Base-by-base conservation (phyloP, 169 alveolate species). In the Plasmodium knowlesi region DNA sequence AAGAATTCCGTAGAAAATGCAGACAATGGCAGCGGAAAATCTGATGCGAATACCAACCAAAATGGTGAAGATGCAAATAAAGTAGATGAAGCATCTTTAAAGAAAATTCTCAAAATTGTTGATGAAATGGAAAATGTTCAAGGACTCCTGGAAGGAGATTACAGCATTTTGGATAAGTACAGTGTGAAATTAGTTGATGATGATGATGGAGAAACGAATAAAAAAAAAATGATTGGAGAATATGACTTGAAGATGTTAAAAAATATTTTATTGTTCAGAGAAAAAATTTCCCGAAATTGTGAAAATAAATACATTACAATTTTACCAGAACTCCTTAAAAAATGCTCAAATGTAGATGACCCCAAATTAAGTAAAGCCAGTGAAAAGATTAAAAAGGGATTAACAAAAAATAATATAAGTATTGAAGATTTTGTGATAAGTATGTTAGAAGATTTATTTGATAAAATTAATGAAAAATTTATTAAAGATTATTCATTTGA, bases 391-490 rank as follows among this genome's bases (percentile, higher is more conserved):
- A 32, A 86, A 86, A 57, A 53, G 19, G 81, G 43, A 53, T 50
- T 53, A 86, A 32, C 61, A 34, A 74, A 39, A n/a, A 53, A 74
- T 6, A 54, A 50, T 53, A 34, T 6, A 41, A 76, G 37, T 50
- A 46, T 50, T 43, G 79, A 32, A 86, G 93, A 86, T 6, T 73
- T 34, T 43, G 22, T 74, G 14, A 9, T 78, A 34, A 54, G 19
- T 4, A 14, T 43, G n/a, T 30, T 86, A 16, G 80, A 53, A 76
- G 37, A 43, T 67, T 32, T 78, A 32, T 78, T 53, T 50, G 46
- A 30, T 14, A 28, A 39, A 53, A 86, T 86, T 16, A 86, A 86
- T 86, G 85, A 86, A 46, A 30, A 86, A 53, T 86, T 50, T 74
- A 50, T 86, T 53, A 19, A 76, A 32, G 81, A 76, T 3, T 86